Percentiles rank a stretch among this genome's conserved stretches.
phyloP scores from a whole-genome alignment of 2,329 filamentous ascomycete species.

The Aschersonia sp. region DNA sequence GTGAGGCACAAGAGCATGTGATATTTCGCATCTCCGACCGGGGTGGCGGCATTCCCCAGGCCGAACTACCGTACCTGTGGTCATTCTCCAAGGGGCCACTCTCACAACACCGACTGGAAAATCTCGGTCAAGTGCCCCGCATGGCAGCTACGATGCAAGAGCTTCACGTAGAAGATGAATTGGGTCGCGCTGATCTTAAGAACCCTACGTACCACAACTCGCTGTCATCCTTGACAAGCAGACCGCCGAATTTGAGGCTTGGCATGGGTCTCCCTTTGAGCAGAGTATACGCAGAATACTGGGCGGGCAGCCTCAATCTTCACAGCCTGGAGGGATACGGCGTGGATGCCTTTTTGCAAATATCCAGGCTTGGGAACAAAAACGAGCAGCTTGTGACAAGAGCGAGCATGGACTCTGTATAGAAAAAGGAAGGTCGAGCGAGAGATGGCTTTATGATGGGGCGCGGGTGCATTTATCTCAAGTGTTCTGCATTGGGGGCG shows the following conservation, averaged over 20 bases:
- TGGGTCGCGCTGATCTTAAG: conserved; percentile 25
- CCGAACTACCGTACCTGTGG: conserved; percentile 83
- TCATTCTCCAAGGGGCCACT: conserved; percentile 90
- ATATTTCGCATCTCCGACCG: conserved; percentile 94
- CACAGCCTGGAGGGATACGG: conserved; percentile 93
- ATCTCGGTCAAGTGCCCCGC: conserved; percentile 73
- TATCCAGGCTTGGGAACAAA: conserved; percentile 93
- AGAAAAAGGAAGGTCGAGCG: neutral
- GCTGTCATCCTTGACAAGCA: conserved; percentile 62
- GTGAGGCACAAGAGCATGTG: conserved; percentile 85
- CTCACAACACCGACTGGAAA: conserved; percentile 62
- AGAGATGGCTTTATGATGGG: neutral
- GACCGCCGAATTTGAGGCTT: conserved; percentile 73
- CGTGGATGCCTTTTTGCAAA: conserved; percentile 89
- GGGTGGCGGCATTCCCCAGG: conserved; percentile 77
- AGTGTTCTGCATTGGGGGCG: neutral
- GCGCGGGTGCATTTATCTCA: neutral
- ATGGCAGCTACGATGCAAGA: conserved; percentile 93
- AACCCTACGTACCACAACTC: conserved; percentile 39
- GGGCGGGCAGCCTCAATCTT: conserved; percentile 82
- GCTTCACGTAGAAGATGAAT: conserved; percentile 38
- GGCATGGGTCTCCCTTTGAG: conserved; percentile 92
- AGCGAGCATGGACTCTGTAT: conserved; percentile 61
- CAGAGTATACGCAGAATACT: conserved; percentile 92
- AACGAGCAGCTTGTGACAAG: conserved; percentile 81